Evolutionary conservation across 805 yeast species (phyloP).

Genomic region (Monosporozyma unispora): DNA sequence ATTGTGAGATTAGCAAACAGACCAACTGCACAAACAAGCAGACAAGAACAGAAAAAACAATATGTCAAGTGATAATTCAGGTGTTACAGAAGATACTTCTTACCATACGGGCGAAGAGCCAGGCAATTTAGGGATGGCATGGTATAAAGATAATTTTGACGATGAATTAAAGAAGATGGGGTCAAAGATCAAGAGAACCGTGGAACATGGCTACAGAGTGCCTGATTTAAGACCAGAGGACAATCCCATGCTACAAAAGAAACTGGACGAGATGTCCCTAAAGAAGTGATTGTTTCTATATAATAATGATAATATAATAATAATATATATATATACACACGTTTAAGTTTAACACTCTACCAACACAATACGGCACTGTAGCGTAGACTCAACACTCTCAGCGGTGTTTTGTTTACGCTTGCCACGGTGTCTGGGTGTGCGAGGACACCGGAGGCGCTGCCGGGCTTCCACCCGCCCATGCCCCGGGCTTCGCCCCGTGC

Average conservation of each 20-base stretch:
- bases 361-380: no score
- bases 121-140: slow-evolving; percentile 2
- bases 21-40: background rate
- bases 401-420: no score
- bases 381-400: no score
- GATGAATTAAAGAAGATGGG: slow-evolving; percentile 45
- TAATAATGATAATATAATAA: background rate
- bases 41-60: background rate
- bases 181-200: slow-evolving; percentile 58
- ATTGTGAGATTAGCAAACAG: no score
- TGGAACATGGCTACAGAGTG: slow-evolving; percentile 47
- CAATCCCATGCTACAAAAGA: slow-evolving; percentile 1
- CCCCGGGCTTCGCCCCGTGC: background rate
- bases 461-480: no score
- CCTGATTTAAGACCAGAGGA: slow-evolving; percentile 5
- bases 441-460: no score
- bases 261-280: background rate
- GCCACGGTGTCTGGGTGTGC: no score
- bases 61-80: slow-evolving; percentile 1
- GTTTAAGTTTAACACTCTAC: no score
- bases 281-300: background rate
- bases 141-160: slow-evolving; percentile 19
- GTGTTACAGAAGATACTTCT: slow-evolving; percentile 1
- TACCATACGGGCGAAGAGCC: background rate
- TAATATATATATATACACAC: background rate